Evolutionary conservation across 805 yeast genomes (phyloP).

Genomic region (Wickerhamomyces subpelliculosus): DNA sequence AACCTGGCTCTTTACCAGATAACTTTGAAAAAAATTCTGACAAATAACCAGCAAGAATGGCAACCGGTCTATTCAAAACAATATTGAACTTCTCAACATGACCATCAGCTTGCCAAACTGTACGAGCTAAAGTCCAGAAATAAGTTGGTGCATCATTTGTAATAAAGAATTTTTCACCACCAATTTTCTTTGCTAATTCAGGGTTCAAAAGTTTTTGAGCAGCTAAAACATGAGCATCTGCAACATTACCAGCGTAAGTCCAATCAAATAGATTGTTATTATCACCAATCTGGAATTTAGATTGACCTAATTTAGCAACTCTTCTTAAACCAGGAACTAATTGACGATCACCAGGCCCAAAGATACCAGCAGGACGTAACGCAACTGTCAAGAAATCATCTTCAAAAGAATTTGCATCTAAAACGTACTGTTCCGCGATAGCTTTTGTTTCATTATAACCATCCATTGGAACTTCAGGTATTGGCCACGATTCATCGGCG

Average conservation of each 20-base stretch:
- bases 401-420: slow-evolving; percentile 58
- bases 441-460: slow-evolving; percentile 96
- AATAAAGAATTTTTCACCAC: slow-evolving; percentile 84
- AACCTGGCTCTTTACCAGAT: slow-evolving; percentile 80
- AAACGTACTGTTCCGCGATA: slow-evolving; percentile 75
- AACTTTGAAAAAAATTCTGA: slow-evolving; percentile 69
- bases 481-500: slow-evolving; percentile 93
- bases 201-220: slow-evolving; percentile 64
- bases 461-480: slow-evolving; percentile 89
- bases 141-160: slow-evolving; percentile 94
- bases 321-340: slow-evolving; percentile 85
- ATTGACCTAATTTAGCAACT: slow-evolving; percentile 79
- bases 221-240: slow-evolving; percentile 92
- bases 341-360: slow-evolving; percentile 98
- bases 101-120: slow-evolving; percentile 97
- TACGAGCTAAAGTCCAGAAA: slow-evolving; percentile 94
- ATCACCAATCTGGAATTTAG: slow-evolving; percentile 90
- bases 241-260: slow-evolving; percentile 98
- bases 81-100: slow-evolving; percentile 64
- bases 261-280: slow-evolving; percentile 92
- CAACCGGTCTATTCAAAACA: slow-evolving; percentile 67
- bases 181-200: slow-evolving; percentile 36
- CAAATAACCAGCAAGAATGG: slow-evolving; percentile 72
- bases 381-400: slow-evolving; percentile 69
- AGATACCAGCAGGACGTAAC: slow-evolving; percentile 93